Percentiles rank a stretch among this genome's conserved stretches.
Conservation (phyloP, 495 filamentous ascomycete species). For the Annulohypoxylon maeteangense region DNA sequence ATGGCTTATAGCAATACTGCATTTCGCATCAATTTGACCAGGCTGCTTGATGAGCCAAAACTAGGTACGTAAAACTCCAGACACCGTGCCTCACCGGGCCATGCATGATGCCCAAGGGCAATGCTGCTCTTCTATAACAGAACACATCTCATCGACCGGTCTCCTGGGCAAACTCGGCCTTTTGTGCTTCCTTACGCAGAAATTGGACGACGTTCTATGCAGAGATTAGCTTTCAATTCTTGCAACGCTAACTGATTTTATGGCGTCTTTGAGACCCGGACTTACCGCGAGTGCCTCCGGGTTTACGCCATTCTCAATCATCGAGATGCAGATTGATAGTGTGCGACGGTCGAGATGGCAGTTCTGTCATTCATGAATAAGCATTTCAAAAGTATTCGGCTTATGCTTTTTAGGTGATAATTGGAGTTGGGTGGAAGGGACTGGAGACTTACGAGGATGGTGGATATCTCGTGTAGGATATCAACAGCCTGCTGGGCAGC, state of each 20-base stretch:
- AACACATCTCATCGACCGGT: constrained; percentile 33
- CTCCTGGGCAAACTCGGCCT: constrained; percentile 50
- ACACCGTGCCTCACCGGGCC: constrained; percentile 14
- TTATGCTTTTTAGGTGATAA: background rate
- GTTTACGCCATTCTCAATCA: constrained; percentile 96
- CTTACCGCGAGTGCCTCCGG: constrained; percentile 93
- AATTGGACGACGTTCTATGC: constrained; percentile 77
- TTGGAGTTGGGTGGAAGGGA: constrained; percentile 3
- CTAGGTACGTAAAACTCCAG: constrained; percentile 35
- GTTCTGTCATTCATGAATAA: constrained; percentile 67
- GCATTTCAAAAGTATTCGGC: background rate
- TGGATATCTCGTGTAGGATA: constrained; percentile 93
- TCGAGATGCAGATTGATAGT: constrained; percentile 91
- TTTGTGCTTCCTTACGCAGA: constrained; percentile 70
- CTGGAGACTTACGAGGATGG: constrained; percentile 71
- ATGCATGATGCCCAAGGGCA: constrained; percentile 4
- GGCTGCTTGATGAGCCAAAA: background rate
- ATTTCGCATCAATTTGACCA: background rate
- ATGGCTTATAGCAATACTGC: background rate
- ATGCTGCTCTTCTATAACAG: background rate
- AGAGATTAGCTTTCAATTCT: constrained; percentile 1
- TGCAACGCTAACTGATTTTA: too few relatives aligned
- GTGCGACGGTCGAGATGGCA: constrained; percentile 90
- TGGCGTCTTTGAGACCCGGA: constrained; percentile 14
- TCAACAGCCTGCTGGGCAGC: constrained; percentile 97